Evolutionary conservation across 768 basidiomycete species (phyloP), one percentile per base, ranked within the genome.

Genomic region (Lentinula detonsa): DNA sequence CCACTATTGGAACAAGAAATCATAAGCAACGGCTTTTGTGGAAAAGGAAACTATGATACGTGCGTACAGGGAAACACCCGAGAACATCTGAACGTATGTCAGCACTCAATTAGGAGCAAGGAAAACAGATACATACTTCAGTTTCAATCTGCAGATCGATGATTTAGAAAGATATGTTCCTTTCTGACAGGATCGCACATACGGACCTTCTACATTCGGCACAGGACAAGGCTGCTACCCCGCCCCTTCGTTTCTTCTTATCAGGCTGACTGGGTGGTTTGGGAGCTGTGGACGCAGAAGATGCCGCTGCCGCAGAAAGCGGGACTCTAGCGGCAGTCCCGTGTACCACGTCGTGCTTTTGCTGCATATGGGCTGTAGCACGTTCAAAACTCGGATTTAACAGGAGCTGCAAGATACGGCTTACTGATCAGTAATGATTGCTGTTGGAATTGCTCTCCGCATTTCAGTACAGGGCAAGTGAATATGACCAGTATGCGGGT

Each of bases 21-120:
- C 58, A 21, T 57, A 43, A 60, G 59, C 35, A 35, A 42, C 52
- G 60, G 49, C 46, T 59, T 54, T 42, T n/a, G 42, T 28, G 50
- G 43, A 13, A 51, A 59, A 39, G 35, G 33, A 54, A 46, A 57
- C 61, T 61, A 35, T 59, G 57, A 45, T 48, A 58, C 74, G 63
- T 62, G 84, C 85, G 81, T 80, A 74, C 85, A 87, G 55, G 86
- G 86, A 73, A 87, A 88, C 60, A 80, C 75, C 62, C 86, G 83
- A 40, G 31, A 34, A 43, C 54, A 56, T n/a, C 54, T 56, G 13
- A 51, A 35, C n/a, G n/a, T 34, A 34, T 31, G 50, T 51, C 13
- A n/a, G 28, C 15, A 21, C 23, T 2, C 23, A 40, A 3, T 21
- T 13, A 16, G 3, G 4, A 53, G 2, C n/a, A 23, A 13, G 13